Percentiles rank a stretch among this genome's conserved stretches.
phyloP scores from a whole-genome alignment of 2,329 filamentous ascomycete genomes.

The Lecanicillium sp. region DNA sequence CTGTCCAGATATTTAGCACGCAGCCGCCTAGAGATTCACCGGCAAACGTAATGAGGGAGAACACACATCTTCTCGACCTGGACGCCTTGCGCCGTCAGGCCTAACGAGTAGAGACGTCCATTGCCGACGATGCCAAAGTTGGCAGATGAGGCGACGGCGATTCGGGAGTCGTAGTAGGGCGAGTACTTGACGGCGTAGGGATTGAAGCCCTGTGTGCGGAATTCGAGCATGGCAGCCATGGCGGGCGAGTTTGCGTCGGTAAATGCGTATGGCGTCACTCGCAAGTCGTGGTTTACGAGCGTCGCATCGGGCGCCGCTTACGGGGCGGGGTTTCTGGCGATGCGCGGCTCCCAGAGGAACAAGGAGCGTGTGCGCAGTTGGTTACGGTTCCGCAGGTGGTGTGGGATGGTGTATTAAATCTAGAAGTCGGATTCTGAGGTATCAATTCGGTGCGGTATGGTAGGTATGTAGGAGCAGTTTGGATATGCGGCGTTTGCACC shows the following conservation, averaged over 20 bases:
- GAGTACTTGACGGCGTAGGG: constrained; percentile 98
- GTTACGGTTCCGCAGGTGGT: no score
- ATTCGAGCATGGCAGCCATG: constrained; percentile 76
- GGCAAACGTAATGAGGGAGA: background rate
- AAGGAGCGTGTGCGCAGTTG: no score
- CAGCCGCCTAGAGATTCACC: background rate
- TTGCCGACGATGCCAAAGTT: constrained; percentile 98
- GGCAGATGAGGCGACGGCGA: constrained; percentile 82
- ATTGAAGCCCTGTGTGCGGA: constrained; percentile 87
- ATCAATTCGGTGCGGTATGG: no score
- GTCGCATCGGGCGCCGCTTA: no score
- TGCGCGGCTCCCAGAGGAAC: no score
- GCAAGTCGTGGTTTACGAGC: no score
- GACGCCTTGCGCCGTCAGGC: constrained; percentile 75
- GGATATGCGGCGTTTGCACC: no score
- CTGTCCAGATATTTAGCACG: constrained; percentile 30
- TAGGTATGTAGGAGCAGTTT: no score
- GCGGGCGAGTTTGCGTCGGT: constrained; percentile 9
- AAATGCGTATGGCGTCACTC: no score
- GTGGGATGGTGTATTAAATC: no score
- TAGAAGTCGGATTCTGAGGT: no score
- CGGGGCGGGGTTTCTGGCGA: background rate
- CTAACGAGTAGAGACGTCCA: constrained; percentile 78
- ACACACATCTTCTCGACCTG: constrained; percentile 72
- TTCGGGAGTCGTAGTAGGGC: constrained; percentile 90